These are phyloP conservation scores for Limtongia smithiae DNA, from an alignment of 805 yeast species.

Conservation along the genomic window DNA sequence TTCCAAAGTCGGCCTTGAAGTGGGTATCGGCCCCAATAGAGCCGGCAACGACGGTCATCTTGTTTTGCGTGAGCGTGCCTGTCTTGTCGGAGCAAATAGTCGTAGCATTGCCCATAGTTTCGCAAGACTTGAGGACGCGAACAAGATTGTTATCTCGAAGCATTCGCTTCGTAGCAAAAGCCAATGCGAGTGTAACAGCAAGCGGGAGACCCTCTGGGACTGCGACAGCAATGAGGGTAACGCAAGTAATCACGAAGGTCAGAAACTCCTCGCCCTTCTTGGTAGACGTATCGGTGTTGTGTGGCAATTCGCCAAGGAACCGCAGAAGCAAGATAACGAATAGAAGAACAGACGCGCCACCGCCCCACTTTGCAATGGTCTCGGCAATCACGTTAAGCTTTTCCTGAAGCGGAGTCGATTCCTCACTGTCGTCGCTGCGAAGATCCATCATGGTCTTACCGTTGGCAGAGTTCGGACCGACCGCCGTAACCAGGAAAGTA, in stretches of 20 bases:
- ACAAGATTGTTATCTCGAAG: slow-evolving; percentile 93
- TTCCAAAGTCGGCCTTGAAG: slow-evolving; percentile 35
- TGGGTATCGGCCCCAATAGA: slow-evolving; percentile 52
- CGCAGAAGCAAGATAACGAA: slow-evolving; percentile 76
- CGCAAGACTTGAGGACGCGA: slow-evolving; percentile 90
- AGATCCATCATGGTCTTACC: slow-evolving; percentile 88
- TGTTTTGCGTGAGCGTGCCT: slow-evolving; percentile 92
- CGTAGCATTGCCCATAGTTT: slow-evolving; percentile 98
- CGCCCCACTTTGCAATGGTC: slow-evolving; percentile 92
- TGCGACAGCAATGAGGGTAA: slow-evolving; percentile 92
- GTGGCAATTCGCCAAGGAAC: slow-evolving; percentile 60
- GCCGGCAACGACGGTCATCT: slow-evolving; percentile 85
- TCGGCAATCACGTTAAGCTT: slow-evolving; percentile 80
- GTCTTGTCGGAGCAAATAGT: slow-evolving; percentile 97
- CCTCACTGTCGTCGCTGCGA: slow-evolving; percentile 69
- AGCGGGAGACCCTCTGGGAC: slow-evolving; percentile 99
- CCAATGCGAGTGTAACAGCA: slow-evolving; percentile 94
- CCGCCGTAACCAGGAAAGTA: slow-evolving; percentile 79
- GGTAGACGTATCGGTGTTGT: slow-evolving; percentile 50
- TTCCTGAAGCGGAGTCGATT: slow-evolving; percentile 83
- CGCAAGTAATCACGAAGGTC: slow-evolving; percentile 83
- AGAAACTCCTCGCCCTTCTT: slow-evolving; percentile 80
- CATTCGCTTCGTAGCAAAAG: slow-evolving; percentile 98
- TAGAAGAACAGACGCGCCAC: slow-evolving; percentile 75
- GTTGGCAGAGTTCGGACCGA: slow-evolving; percentile 83